phyloP scores from a whole-genome alignment of 1,284 basidiomycete species.

The Thecaphora thlaspeos region DNA sequence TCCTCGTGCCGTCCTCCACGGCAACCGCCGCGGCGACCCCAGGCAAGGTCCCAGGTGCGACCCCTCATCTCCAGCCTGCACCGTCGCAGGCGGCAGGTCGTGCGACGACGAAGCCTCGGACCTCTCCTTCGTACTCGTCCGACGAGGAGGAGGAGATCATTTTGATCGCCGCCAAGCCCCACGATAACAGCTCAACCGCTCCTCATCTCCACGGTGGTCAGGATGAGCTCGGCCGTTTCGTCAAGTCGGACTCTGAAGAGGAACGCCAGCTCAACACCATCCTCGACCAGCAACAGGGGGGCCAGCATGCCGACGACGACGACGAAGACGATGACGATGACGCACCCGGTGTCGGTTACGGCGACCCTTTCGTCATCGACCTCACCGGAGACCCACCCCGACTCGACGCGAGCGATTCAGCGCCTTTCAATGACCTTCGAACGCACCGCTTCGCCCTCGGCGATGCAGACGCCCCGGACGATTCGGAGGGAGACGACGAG shows the following conservation, averaged over 20 bases:
- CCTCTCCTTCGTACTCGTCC: constrained; percentile 4
- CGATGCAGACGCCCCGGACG: constrained; percentile 5
- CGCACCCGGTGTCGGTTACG: constrained; percentile 4
- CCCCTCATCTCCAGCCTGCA: no score
- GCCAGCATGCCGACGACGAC: constrained; percentile 5
- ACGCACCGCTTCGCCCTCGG: constrained; percentile 21
- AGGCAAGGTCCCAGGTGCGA: no score
- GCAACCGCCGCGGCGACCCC: no score
- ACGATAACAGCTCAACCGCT: constrained; percentile 1
- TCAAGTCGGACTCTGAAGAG: constrained; percentile 2
- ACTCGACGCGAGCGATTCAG: no score
- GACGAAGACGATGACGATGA: constrained; percentile 5
- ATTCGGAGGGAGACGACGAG: constrained; percentile 11
- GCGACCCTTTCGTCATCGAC: constrained; percentile 22
- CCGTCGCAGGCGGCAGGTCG: no score
- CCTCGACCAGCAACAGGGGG: constrained; percentile 3
- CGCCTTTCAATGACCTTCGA: no score
- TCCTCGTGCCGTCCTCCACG: not conserved
- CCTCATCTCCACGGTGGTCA: no score
- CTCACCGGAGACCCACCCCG: constrained; percentile 23
- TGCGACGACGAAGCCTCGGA: no score
- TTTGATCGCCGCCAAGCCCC: constrained; percentile 6
- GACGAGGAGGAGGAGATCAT: constrained; percentile 30
- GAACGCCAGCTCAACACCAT: constrained; percentile 6
- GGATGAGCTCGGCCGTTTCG: not conserved